A percentile compares a stretch with the other conserved stretches of the same genome.
Conservation (phyloP, 495 filamentous ascomycete genomes). For the Neurospora sp. region DNA sequence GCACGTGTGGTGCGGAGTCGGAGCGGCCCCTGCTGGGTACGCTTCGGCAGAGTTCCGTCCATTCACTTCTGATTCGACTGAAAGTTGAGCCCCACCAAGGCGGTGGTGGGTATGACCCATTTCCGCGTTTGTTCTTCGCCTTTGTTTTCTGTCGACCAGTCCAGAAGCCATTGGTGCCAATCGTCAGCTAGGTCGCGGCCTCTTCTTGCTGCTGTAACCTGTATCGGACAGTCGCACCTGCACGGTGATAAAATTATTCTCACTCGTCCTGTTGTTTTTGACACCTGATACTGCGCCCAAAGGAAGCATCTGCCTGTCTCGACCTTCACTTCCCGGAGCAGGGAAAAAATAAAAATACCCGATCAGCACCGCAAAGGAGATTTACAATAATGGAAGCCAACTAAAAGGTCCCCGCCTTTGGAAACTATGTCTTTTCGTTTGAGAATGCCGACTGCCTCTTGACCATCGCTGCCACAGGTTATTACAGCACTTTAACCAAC, state of each 20-base stretch:
- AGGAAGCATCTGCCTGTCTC: background rate
- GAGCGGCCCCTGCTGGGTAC: background rate
- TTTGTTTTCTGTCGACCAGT: background rate
- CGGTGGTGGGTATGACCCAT: background rate
- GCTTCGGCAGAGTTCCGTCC: background rate
- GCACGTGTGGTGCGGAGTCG: background rate
- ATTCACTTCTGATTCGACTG: background rate
- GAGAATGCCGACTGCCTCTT: conserved; percentile 22
- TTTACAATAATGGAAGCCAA: conserved; percentile 9
- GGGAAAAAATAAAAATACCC: background rate
- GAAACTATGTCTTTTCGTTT: conserved; percentile 17
- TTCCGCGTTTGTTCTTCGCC: background rate
- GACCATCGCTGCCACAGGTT: conserved; percentile 16
- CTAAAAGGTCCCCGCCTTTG: conserved; percentile 6
- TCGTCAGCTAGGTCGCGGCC: background rate
- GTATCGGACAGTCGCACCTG: background rate
- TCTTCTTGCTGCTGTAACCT: background rate
- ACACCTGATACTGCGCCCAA: background rate
- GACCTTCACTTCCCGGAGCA: background rate
- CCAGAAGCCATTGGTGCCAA: background rate
- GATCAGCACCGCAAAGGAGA: conserved; percentile 9
- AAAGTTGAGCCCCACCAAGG: background rate
- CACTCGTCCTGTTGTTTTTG: background rate
- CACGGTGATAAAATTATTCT: background rate
- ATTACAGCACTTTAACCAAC: conserved; percentile 19